phyloP scores from a whole-genome alignment of 2,329 filamentous ascomycete genomes.

The Pyrenophora seminiperda region DNA sequence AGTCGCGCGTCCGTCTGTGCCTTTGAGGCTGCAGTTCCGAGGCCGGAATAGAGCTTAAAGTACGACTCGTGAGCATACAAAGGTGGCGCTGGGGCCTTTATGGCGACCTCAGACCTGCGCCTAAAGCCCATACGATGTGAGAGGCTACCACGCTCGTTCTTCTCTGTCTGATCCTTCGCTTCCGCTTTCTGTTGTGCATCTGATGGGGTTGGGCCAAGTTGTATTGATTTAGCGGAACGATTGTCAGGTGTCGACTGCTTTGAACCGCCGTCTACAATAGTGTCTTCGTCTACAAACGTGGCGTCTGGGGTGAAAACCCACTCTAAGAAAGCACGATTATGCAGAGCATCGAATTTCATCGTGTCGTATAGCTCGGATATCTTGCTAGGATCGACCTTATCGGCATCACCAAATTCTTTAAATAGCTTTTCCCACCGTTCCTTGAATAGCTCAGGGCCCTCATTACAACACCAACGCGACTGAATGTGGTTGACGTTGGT shows the following conservation, averaged over 20 bases:
- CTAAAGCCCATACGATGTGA: conserved; percentile 59
- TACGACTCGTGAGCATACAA: conserved; percentile 65
- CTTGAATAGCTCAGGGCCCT: conserved; percentile 91
- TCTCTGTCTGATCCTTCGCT: conserved; percentile 46
- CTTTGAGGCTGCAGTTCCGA: conserved; percentile 62
- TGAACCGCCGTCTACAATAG: conserved; percentile 40
- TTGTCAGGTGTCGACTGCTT: conserved; percentile 40
- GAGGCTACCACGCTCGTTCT: conserved; percentile 49
- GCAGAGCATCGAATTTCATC: conserved; percentile 98
- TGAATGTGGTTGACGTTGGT: conserved; percentile 65
- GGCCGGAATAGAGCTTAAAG: conserved; percentile 87
- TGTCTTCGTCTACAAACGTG: conserved; percentile 71
- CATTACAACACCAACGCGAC: conserved; percentile 91
- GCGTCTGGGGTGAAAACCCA: conserved; percentile 94
- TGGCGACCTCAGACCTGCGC: conserved; percentile 54
- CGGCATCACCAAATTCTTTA: conserved; percentile 91
- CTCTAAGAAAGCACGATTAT: conserved; percentile 94
- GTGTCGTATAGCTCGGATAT: conserved; percentile 98
- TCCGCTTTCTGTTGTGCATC: conserved; percentile 40
- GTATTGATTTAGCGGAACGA: conserved; percentile 30
- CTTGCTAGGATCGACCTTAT: conserved; percentile 98
- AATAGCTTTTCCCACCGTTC: conserved; percentile 99
- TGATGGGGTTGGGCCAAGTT: conserved; percentile 35
- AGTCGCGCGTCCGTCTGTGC: conserved; percentile 83
- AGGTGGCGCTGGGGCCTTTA: conserved; percentile 30